Evolutionary conservation across 2,329 filamentous ascomycete genomes (phyloP).

Genomic region (Colletotrichum ledebouriae): DNA sequence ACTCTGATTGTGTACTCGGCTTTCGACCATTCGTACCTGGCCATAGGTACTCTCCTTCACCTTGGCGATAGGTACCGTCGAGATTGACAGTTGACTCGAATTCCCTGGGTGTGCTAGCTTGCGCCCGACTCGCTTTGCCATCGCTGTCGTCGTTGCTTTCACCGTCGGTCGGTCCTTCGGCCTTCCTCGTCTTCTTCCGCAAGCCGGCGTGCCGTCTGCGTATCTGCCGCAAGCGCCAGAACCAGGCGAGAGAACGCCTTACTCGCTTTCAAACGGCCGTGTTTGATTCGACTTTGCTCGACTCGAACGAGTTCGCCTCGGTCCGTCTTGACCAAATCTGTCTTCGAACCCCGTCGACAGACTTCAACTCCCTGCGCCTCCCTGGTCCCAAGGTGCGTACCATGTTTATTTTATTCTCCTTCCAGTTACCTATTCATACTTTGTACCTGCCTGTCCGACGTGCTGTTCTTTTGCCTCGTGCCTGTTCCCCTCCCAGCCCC

Average conservation of each 20-base stretch:
- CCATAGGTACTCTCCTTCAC: constrained; percentile 4
- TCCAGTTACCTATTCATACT: neutral
- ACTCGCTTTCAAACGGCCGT: constrained; percentile 4
- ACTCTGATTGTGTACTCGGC: neutral
- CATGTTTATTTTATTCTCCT: neutral
- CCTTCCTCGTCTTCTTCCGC: constrained; percentile 6
- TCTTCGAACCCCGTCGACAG: constrained; percentile 19
- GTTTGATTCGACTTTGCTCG: neutral
- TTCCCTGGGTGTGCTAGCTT: neutral
- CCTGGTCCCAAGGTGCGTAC: constrained; percentile 34
- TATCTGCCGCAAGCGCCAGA: constrained; percentile 7
- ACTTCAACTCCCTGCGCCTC: constrained; percentile 25
- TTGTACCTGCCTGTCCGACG: neutral
- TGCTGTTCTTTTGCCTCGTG: constrained; percentile 31
- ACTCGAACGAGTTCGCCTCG: constrained; percentile 24
- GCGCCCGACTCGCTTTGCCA: constrained; percentile 28
- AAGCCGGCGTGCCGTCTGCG: neutral
- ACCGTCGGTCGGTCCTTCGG: constrained; percentile 4
- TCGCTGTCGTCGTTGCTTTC: constrained; percentile 10
- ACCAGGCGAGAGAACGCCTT: constrained; percentile 6
- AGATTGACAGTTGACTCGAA: constrained; percentile 17
- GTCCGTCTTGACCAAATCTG: constrained; percentile 17
- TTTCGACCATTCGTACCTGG: neutral
- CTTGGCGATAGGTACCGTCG: constrained; percentile 13
- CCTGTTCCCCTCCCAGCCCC: constrained; percentile 6